Conservation (phyloP, 2,329 filamentous ascomycete species). For the Monosporascus sp. region DNA sequence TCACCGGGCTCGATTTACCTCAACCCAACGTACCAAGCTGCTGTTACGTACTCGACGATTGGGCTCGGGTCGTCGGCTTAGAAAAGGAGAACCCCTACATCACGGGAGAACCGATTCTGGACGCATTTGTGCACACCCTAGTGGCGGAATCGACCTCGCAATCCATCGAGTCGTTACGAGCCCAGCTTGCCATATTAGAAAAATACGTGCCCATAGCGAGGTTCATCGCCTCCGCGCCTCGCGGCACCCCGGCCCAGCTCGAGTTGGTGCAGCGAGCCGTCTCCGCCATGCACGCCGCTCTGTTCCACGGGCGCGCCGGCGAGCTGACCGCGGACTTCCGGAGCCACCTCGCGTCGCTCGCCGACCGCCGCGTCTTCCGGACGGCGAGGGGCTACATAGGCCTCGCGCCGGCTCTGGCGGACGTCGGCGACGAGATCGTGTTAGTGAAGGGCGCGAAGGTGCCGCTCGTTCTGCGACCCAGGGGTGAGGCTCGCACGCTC, state of each 20-base stretch:
- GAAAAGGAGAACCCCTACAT: constrained; percentile 2
- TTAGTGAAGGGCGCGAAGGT: constrained; percentile 13
- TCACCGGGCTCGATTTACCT: constrained; percentile 7
- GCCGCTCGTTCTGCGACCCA: constrained; percentile 9
- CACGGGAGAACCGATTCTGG: constrained; percentile 10
- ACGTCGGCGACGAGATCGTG: constrained; percentile 11
- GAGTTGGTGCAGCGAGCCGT: constrained; percentile 6
- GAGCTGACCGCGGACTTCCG: constrained; percentile 13
- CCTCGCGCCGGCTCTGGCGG: constrained; percentile 11
- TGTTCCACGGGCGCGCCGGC: constrained; percentile 9
- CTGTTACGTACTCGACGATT: constrained; percentile 10
- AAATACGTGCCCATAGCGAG: constrained; percentile 8
- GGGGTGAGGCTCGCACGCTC: constrained; percentile 7
- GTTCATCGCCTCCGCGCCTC: constrained; percentile 5
- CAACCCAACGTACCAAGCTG: constrained; percentile 12
- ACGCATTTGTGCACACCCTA: constrained; percentile 14
- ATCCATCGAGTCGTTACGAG: constrained; percentile 4
- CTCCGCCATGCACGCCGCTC: constrained; percentile 4
- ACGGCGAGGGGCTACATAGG: constrained; percentile 14
- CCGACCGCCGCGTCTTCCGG: constrained; percentile 9
- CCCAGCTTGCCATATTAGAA: constrained; percentile 11
- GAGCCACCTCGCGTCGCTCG: constrained; percentile 10
- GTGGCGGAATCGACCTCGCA: constrained; percentile 7
- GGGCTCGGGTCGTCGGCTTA: constrained; percentile 5
- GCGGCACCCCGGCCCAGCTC: constrained; percentile 6